Conservation (phyloP, 2,329 filamentous ascomycete species). For the Hypoxylon sp. region DNA sequence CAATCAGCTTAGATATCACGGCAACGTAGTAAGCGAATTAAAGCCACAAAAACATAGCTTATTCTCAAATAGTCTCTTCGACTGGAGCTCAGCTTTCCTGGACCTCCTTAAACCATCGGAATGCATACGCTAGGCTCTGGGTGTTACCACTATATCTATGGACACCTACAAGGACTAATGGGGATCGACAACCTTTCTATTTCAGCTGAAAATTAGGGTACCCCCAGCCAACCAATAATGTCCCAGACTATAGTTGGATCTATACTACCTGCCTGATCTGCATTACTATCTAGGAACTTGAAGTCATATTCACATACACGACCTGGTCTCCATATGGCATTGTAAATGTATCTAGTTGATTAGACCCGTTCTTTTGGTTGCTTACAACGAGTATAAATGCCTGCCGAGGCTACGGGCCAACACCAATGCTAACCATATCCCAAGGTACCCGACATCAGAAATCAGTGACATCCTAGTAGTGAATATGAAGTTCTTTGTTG, state of each 20-base stretch:
- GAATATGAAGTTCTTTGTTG: slow-evolving; percentile 43
- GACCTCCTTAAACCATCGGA: not conserved
- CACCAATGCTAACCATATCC: not conserved
- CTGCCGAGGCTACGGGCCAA: not conserved
- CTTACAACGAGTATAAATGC: slow-evolving; percentile 7
- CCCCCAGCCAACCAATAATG: slow-evolving; percentile 8
- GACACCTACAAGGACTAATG: slow-evolving; percentile 20
- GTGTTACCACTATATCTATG: slow-evolving; percentile 6
- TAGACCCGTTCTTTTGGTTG: not conserved
- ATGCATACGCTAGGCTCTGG: slow-evolving; percentile 9
- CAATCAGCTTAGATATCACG: not conserved
- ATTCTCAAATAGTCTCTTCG: not conserved
- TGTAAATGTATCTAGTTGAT: not conserved
- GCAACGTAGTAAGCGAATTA: slow-evolving; percentile 25
- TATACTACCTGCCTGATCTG: slow-evolving; percentile 27
- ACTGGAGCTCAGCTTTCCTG: not conserved
- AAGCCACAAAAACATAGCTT: not conserved
- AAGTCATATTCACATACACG: not conserved
- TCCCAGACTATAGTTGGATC: not conserved
- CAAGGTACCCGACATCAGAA: not conserved
- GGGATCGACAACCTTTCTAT: slow-evolving; percentile 24
- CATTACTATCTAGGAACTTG: not conserved
- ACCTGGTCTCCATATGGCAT: not conserved
- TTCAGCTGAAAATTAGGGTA: slow-evolving; percentile 24
- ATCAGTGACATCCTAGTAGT: not conserved